Percentiles rank a stretch among this genome's conserved stretches.
Evolutionary conservation across 108 stramenopile species (phyloP).

Genomic region (Conticribra guillardii): DNA sequence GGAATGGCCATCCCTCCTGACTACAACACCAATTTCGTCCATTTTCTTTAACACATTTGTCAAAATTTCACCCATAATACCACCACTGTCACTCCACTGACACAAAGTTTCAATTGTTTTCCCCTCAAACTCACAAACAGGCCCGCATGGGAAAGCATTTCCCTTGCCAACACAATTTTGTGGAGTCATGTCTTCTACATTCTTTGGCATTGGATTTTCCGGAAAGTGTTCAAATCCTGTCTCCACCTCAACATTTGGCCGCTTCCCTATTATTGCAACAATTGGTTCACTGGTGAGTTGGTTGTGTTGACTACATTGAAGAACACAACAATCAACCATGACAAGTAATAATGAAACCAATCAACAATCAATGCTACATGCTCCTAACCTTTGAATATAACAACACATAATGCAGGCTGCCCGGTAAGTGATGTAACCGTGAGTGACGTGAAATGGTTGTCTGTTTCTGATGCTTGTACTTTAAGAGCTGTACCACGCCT

Average conservation of each 20-base stretch:
- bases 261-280: neutral
- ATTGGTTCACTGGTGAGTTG: too few species aligned
- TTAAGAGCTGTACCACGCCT: neutral
- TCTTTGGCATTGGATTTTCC: neutral
- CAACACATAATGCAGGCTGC: neutral
- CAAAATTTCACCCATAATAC: neutral
- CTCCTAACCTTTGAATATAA: neutral
- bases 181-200: neutral
- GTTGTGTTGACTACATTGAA: too few species aligned
- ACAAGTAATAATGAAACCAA: neutral
- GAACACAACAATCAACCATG: too few species aligned
- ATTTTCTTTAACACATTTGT: neutral
- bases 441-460: neutral
- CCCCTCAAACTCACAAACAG: neutral
- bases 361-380: neutral
- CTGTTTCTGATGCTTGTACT: neutral
- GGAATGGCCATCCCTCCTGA: neutral
- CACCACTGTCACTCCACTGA: neutral
- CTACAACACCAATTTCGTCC: neutral
- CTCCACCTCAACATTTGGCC: neutral
- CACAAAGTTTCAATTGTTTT: neutral
- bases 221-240: neutral
- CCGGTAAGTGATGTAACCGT: neutral
- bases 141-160: neutral
- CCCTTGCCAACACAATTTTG: neutral